A percentile compares a stretch with the other conserved stretches of the same genome.
Conservation (phyloP, 192 early-diverging fungal genomes). For the Piromyces finnis region DNA sequence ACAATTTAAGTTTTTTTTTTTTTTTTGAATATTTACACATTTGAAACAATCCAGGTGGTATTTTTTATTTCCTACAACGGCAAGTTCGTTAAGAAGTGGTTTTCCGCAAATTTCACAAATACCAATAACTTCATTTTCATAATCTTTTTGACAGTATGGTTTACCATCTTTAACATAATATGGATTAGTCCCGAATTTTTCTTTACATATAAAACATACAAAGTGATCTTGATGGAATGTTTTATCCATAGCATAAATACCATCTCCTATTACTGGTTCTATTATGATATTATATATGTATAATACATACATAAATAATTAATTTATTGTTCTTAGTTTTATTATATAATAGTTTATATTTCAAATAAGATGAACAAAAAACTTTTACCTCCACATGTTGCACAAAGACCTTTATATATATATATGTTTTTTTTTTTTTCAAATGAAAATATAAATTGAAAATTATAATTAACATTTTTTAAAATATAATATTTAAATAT, state of each 20-base stretch:
- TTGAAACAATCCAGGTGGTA: background rate
- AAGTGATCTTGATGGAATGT: background rate
- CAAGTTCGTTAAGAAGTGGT: background rate
- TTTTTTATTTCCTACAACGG: background rate
- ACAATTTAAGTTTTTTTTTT: no score
- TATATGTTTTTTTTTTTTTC: no score
- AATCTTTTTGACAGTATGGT: background rate
- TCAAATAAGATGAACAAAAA: no score
- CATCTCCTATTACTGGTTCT: background rate
- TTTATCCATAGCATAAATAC: background rate
- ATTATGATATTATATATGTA: background rate
- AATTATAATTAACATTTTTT: no score
- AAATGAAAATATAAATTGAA: no score
- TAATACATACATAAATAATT: no score
- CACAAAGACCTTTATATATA: background rate
- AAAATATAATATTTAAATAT: no score
- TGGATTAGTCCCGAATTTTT: background rate
- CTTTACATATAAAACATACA: background rate
- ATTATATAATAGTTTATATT: no score
- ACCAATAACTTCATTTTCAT: background rate
- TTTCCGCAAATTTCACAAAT: background rate
- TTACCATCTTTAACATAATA: background rate
- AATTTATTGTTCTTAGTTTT: no score
- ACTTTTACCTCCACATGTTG: background rate
- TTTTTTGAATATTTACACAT: background rate